These are phyloP conservation scores for Cercophora samala DNA, from an alignment of 495 filamentous ascomycete genomes.

Conservation along the genomic window DNA sequence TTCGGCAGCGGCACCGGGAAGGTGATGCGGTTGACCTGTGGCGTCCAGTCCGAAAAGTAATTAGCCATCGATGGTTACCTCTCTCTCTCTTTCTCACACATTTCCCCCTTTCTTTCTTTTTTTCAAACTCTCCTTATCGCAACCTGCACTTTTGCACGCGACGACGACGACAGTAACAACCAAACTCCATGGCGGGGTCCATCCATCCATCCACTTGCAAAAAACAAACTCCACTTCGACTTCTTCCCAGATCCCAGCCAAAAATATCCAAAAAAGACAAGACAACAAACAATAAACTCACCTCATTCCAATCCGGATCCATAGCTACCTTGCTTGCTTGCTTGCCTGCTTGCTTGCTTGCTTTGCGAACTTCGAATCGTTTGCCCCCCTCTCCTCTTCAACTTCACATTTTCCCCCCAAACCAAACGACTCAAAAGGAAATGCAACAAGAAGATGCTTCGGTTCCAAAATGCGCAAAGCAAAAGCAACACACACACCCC, in stretches of 20 bases:
- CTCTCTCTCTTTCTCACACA: not conserved
- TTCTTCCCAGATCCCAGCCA: too few relatives aligned
- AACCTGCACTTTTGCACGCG: too few relatives aligned
- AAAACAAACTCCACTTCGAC: too few relatives aligned
- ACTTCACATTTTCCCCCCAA: not conserved
- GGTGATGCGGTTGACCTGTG: slow-evolving; percentile 66
- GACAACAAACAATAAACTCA: slow-evolving; percentile 24
- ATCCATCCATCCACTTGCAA: not conserved
- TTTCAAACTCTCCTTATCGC: too few relatives aligned
- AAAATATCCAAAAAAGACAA: not conserved
- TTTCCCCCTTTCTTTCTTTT: not conserved
- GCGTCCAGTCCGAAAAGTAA: slow-evolving; percentile 1
- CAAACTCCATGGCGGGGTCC: too few relatives aligned
- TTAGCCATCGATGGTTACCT: not conserved
- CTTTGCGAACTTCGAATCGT: too few relatives aligned
- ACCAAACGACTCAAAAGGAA: not conserved
- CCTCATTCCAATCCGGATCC: slow-evolving; percentile 65
- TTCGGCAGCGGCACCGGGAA: slow-evolving; percentile 67
- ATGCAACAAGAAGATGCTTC: too few relatives aligned
- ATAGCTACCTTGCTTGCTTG: slow-evolving; percentile 30
- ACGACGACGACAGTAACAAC: too few relatives aligned
- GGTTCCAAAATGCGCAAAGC: too few relatives aligned
- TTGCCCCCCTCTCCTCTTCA: not conserved
- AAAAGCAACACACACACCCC: not conserved
- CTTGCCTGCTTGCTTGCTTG: not conserved